Evolutionary conservation across 2,329 filamentous ascomycete genomes (phyloP), one percentile per base, ranked within the genome.

Genomic region (Diaporthe ampelina): DNA sequence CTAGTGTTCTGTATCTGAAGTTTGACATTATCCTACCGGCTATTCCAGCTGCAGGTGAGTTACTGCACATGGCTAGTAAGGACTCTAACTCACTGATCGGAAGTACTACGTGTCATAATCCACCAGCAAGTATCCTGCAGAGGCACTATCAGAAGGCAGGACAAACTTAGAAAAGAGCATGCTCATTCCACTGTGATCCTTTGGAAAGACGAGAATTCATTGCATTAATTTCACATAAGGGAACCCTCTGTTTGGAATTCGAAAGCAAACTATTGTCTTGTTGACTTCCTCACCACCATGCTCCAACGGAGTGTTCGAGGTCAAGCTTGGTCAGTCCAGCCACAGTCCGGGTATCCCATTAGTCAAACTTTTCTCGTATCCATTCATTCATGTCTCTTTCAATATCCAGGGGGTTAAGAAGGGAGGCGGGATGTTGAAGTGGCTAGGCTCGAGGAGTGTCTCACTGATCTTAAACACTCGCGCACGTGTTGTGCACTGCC

Each of bases 361-460:
- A 68, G n/a, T 52, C 10, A 59, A 26, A 3, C 0, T 10, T 52
- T 37, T 43, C 56, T 59, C 26, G 56, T 59, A 40, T 50, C 32
- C 56, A 71, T 17, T 59, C n/a, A n/a, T 32, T 71, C 21, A 37
- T 67, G 45, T 74, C 56, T 26, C 67, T 72, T 61, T 40, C 17
- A 35, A 70, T 54, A 67, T 52, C 21, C 43, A 74, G 56, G 67
- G 72, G 72, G 67, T 26, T 48, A 19, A 43, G 15, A 74, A 75
- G 74, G 74, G 74, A 74, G 50, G 52, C 24, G 21, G 29, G 61
- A 21, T 19, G 37, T 9, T 54, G 37, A 19, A 35, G 50, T 50
- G 21, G 21, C 9, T 50, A 56, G 67, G 52, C n/a, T 40, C 26
- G 26, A 32, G 57, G 24, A 7, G 21, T 74, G 74, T 75, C 74